Conservation (phyloP, 129 eudicot species). For the Tanacetum coccineum region DNA sequence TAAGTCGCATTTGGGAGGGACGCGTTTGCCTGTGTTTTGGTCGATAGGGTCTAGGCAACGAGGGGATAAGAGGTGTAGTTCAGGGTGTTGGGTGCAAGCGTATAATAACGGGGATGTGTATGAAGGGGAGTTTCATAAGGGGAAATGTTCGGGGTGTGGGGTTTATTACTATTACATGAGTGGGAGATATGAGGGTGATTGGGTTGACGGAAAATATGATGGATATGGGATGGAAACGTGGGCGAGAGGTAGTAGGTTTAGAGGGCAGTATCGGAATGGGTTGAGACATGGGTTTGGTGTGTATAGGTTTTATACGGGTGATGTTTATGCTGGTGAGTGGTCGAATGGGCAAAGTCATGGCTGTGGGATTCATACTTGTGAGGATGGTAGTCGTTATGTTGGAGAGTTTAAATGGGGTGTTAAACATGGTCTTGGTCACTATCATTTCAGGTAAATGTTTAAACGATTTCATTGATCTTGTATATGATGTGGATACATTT, state of each 20-base stretch:
- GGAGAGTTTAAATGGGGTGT: conserved; percentile 99
- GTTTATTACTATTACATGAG: conserved; percentile 92
- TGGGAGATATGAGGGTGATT: conserved; percentile 97
- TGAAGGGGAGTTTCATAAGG: conserved; percentile 95
- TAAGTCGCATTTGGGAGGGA: conserved; percentile 42
- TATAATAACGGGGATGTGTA: conserved; percentile 93
- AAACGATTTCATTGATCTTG: not conserved
- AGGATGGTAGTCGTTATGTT: conserved; percentile 95
- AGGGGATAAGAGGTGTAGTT: conserved; percentile 48
- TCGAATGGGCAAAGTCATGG: conserved; percentile 98
- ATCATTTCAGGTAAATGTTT: conserved; percentile 80
- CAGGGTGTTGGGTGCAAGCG: conserved; percentile 93
- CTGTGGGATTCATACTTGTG: conserved; percentile 94
- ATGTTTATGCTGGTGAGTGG: conserved; percentile 98
- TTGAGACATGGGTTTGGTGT: conserved; percentile 94
- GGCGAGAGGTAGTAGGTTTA: conserved; percentile 91
- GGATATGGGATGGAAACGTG: conserved; percentile 95
- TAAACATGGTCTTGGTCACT: conserved; percentile 97
- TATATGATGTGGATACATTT: conserved; percentile 13
- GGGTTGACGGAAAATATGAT: conserved; percentile 97
- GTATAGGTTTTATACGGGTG: conserved; percentile 90
- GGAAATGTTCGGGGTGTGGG: conserved; percentile 91
- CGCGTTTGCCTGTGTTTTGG: conserved; percentile 83
- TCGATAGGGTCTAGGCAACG: conserved; percentile 68
- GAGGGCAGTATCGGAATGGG: conserved; percentile 93